These are phyloP conservation scores for Paramyrothecium sp. DNA, from an alignment of 2,329 filamentous ascomycete genomes.

Conservation along the genomic window DNA sequence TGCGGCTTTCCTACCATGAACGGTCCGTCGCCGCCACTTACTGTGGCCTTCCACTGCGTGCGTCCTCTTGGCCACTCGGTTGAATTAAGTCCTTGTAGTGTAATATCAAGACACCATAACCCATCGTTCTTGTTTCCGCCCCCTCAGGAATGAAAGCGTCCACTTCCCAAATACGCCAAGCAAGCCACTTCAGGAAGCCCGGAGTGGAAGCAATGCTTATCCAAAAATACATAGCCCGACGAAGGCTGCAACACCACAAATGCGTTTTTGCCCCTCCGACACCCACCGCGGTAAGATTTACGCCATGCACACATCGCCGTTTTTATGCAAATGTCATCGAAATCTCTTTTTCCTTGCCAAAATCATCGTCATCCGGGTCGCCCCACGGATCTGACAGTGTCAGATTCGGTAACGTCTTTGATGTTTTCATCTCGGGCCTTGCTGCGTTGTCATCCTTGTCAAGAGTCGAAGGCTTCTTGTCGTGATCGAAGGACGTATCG, in stretches of 20 bases:
- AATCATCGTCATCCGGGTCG: slow-evolving; percentile 64
- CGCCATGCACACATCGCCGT: background rate
- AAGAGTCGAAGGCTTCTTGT: slow-evolving; percentile 20
- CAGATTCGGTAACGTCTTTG: slow-evolving; percentile 50
- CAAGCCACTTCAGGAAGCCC: background rate
- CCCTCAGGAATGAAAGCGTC: background rate
- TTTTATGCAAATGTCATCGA: slow-evolving; percentile 75
- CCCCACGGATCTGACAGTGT: slow-evolving; percentile 66
- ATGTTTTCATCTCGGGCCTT: slow-evolving; percentile 29
- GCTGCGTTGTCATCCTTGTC: slow-evolving; percentile 26
- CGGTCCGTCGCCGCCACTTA: no score
- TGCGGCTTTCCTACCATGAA: no score
- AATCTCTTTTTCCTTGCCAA: slow-evolving; percentile 72
- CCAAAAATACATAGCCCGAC: background rate
- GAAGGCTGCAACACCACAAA: background rate
- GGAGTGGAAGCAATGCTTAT: background rate
- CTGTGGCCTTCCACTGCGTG: no score
- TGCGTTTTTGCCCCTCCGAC: background rate
- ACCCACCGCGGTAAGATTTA: background rate
- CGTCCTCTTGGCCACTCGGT: no score
- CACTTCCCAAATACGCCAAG: background rate
- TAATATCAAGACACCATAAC: no score
- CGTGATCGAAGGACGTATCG: slow-evolving; percentile 58
- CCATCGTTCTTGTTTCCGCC: no score
- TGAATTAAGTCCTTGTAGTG: no score